Evolutionary conservation across 352 stramenopile species (phyloP), one percentile per base, ranked within the genome.

Genomic region (Phytophthora sansomeana): DNA sequence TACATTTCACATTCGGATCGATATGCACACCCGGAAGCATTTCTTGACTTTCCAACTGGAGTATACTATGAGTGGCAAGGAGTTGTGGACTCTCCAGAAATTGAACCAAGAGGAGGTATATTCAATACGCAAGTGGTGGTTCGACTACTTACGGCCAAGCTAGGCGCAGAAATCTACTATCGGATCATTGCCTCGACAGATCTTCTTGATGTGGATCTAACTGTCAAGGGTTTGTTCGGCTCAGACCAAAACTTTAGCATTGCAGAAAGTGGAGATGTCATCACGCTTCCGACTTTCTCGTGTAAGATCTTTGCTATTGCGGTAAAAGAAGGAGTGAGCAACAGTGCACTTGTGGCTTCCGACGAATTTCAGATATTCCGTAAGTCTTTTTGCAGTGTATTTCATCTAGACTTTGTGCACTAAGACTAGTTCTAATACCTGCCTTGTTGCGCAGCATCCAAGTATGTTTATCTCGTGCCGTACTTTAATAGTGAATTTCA

Each of bases 41-140:
- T 91, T 56, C 57, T 95, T 19, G 64, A 75, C 32, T 92, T 91
- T 30, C 68, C 83, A 6, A 87, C 79, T 0, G 85, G 84, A 14
- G 64, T 86, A 26, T 92, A 95, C 62, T 93, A 91, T 48, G 86
- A 95, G 55, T 93, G 86, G 86, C 79, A 92, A 57, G 83, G 81
- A 6, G 46, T 69, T 14, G 78, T 87, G 8, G 66, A 62, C 6
- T 35, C 63, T 2, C 84, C 86, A 0, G 63, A 86, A 46, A 50
- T 95, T 2, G 81, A 89, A 32, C 86, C 86, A 4, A 80, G 79
- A 36, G 84, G 86, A 4, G 85, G 83, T 3, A 24, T 67, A 50
- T 90, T 81, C 36, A 75, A 65, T 26, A 93, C 86, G 3, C 81
- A 90, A 60, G 69, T 88, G 19, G 74, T 74, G 1, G 61, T 89